These are phyloP conservation scores for Candida pseudocylindracea DNA, from an alignment of 1,139 yeast species.

Conservation along the genomic window DNA sequence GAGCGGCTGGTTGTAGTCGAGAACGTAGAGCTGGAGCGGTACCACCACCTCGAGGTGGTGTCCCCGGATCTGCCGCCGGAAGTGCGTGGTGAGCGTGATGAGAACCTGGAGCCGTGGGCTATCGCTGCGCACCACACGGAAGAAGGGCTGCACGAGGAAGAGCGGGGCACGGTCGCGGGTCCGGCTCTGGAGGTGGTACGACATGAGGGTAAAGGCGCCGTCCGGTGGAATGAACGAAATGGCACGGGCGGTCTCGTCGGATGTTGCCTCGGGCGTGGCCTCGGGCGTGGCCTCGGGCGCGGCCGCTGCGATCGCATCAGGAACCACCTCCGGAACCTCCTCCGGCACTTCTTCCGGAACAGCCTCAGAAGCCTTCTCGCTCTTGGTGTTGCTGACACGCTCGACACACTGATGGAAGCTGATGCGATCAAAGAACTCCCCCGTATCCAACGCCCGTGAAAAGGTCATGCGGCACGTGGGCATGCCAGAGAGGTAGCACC, in stretches of 20 bases:
- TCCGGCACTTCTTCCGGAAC: too few species aligned
- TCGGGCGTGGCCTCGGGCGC: too few species aligned
- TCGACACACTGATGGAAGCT: too few species aligned
- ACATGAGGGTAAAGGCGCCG: constrained; percentile 81
- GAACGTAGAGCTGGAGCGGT: constrained; percentile 33
- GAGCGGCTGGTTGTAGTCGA: too few species aligned
- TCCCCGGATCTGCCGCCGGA: constrained; percentile 66
- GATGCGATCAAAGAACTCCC: too few species aligned
- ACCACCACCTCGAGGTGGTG: constrained; percentile 75
- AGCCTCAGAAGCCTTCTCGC: too few species aligned
- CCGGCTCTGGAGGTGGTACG: constrained; percentile 38
- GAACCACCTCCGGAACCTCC: too few species aligned
- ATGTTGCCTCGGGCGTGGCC: too few species aligned
- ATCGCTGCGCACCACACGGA: constrained; percentile 69
- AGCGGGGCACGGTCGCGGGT: too few species aligned
- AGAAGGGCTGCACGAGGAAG: constrained; percentile 49
- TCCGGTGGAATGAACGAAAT: constrained; percentile 85
- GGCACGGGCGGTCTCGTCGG: constrained; percentile 47
- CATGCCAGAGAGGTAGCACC: constrained; percentile 24
- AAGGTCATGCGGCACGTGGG: constrained; percentile 9
- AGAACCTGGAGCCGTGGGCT: constrained; percentile 76
- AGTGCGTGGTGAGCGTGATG: constrained; percentile 77
- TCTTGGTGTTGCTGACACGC: too few species aligned
- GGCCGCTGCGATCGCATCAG: too few species aligned
- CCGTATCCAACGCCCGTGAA: too few species aligned